phyloP scores from a whole-genome alignment of 441 rosid genomes.

The Heliophila coronopifolia region DNA sequence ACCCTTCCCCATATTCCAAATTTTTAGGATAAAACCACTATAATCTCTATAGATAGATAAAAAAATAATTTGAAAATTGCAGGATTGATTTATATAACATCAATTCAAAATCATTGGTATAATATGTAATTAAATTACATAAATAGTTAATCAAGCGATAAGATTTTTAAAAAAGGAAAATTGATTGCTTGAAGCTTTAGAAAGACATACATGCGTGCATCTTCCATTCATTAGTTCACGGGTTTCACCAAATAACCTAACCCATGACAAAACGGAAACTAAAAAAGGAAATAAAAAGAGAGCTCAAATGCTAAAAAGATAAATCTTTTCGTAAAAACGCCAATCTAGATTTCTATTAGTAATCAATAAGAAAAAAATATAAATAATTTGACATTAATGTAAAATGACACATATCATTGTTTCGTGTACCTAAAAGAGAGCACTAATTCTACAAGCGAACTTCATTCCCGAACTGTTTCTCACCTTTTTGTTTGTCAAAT shows the following conservation, averaged over 20 bases:
- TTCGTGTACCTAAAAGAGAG: conserved; percentile 31
- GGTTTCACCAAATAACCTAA: conserved; percentile 17
- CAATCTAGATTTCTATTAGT: not conserved
- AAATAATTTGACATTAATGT: conserved; percentile 20
- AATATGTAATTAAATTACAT: too few relatives aligned
- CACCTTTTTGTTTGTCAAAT: conserved; percentile 31
- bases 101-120: too few relatives aligned
- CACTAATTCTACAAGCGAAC: conserved; percentile 33
- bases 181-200: conserved; percentile 30
- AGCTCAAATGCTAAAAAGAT: not conserved
- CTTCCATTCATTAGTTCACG: conserved; percentile 26
- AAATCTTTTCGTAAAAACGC: not conserved
- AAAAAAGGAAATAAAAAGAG: not conserved
- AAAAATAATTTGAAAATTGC: too few relatives aligned
- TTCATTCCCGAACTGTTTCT: conserved; percentile 33
- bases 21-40: too few relatives aligned
- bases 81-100: too few relatives aligned
- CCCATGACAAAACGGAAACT: conserved; percentile 27
- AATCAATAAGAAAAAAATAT: conserved; percentile 10
- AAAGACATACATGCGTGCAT: conserved; percentile 28
- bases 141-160: too few relatives aligned
- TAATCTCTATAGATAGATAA: too few relatives aligned
- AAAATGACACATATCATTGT: conserved; percentile 22
- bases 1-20: too few relatives aligned
- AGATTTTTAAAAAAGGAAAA: too few relatives aligned